Conservation (phyloP, 441 rosid genomes). For the Croton setiger region DNA sequence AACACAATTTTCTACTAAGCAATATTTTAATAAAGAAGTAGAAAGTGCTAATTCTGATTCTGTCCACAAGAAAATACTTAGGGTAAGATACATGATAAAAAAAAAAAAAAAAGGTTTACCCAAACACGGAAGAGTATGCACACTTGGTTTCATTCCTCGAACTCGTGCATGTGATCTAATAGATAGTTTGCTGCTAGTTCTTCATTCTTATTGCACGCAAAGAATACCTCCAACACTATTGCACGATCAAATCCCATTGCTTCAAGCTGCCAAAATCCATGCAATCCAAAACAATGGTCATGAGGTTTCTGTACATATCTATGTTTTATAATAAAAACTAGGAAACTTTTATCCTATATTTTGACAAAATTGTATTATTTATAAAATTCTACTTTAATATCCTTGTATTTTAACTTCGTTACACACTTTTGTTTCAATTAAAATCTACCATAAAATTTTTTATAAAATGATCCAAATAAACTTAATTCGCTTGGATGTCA, state of each 20-base stretch:
- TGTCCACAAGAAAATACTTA: conserved; percentile 14
- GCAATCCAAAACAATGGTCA: too few relatives aligned
- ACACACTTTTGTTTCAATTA: too few relatives aligned
- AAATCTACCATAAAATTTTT: too few relatives aligned
- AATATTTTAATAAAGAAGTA: conserved; percentile 5
- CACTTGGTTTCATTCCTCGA: conserved; percentile 47
- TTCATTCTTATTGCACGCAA: conserved; percentile 95
- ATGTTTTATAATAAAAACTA: too few relatives aligned
- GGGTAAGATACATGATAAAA: conserved; percentile 14
- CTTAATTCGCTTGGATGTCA: too few relatives aligned
- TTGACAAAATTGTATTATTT: too few relatives aligned
- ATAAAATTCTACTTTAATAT: too few relatives aligned
- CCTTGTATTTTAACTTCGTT: too few relatives aligned
- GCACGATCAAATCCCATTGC: conserved; percentile 92
- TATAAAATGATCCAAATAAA: too few relatives aligned
- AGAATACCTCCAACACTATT: conserved; percentile 76
- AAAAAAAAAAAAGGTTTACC: too few relatives aligned
- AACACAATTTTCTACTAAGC: conserved; percentile 5
- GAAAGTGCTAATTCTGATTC: conserved; percentile 8
- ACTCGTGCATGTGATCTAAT: conserved; percentile 85
- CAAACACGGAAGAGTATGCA: conserved; percentile 12
- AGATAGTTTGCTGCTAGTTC: conserved; percentile 97
- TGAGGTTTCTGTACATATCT: too few relatives aligned
- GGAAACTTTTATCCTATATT: too few relatives aligned
- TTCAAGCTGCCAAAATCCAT: conserved; percentile 61